These are phyloP conservation scores for Lophium mytilinum DNA, from an alignment of 495 filamentous ascomycete genomes.

Conservation along the genomic window DNA sequence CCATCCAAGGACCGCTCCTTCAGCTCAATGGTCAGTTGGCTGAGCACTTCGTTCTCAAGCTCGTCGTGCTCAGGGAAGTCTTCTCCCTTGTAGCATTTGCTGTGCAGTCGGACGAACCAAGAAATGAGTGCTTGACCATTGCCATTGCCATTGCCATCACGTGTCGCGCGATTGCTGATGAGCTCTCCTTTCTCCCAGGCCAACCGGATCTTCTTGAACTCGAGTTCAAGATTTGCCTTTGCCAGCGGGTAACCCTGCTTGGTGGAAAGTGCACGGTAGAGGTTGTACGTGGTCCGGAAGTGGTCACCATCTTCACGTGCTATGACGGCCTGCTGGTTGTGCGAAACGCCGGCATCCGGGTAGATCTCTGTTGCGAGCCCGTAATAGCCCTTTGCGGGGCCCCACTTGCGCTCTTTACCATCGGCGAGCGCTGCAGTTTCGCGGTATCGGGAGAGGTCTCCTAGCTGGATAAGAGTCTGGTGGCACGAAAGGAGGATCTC, in stretches of 20 bases:
- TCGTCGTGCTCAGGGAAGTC: slow-evolving; percentile 69
- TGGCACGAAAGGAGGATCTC: slow-evolving; percentile 69
- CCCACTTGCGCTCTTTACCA: slow-evolving; percentile 62
- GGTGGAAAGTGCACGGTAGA: slow-evolving; percentile 72
- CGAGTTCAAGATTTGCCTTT: slow-evolving; percentile 64
- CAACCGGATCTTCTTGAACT: slow-evolving; percentile 64
- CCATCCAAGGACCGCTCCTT: slow-evolving; percentile 60
- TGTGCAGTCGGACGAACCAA: slow-evolving; percentile 86
- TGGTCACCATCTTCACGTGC: slow-evolving; percentile 66
- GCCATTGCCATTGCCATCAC: slow-evolving; percentile 42
- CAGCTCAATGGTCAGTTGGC: slow-evolving; percentile 62
- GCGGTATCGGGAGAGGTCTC: slow-evolving; percentile 87
- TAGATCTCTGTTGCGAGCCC: slow-evolving; percentile 68
- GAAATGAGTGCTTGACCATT: slow-evolving; percentile 50
- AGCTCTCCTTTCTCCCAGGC: slow-evolving; percentile 54
- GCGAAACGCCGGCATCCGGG: slow-evolving; percentile 68
- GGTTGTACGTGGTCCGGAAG: slow-evolving; percentile 75
- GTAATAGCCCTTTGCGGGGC: slow-evolving; percentile 77
- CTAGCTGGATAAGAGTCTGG: slow-evolving; percentile 73
- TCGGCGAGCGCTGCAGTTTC: slow-evolving; percentile 52
- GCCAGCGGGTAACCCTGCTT: slow-evolving; percentile 66
- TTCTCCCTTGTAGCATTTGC: slow-evolving; percentile 66
- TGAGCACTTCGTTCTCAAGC: slow-evolving; percentile 77
- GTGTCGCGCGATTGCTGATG: slow-evolving; percentile 38
- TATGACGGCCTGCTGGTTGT: slow-evolving; percentile 86